Percentiles rank a stretch among this genome's conserved stretches.
Conservation (phyloP, 352 stramenopile species). For the Phytophthora melonis region DNA sequence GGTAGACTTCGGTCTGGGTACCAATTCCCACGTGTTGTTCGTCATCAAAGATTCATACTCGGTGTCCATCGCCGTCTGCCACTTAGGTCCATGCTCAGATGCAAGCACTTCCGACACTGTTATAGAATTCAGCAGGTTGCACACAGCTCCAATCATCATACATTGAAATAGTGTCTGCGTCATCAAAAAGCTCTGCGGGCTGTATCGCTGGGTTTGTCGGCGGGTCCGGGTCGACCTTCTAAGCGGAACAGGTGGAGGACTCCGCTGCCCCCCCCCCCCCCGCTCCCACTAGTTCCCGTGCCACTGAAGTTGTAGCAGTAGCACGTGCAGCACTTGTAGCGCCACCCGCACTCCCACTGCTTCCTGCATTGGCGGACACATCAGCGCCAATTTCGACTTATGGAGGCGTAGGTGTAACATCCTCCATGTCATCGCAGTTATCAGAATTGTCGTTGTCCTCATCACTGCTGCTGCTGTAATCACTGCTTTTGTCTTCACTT, state of each 20-base stretch:
- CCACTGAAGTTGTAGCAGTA: neutral
- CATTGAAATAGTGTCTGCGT: neutral
- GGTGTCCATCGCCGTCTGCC: neutral
- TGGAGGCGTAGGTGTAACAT: neutral
- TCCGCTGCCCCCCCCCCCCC: neutral
- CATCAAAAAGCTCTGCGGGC: neutral
- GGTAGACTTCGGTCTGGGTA: neutral
- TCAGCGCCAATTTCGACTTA: neutral
- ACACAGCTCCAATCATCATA: neutral
- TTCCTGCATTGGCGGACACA: neutral
- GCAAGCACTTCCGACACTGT: neutral
- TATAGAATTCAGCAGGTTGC: neutral
- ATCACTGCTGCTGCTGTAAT: neutral
- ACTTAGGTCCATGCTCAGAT: neutral
- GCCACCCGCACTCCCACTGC: neutral
- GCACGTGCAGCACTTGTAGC: neutral
- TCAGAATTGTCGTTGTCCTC: neutral
- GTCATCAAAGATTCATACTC: constrained; percentile 3
- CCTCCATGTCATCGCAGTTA: neutral
- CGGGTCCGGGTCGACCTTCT: neutral
- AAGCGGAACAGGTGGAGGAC: neutral
- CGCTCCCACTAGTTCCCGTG: neutral
- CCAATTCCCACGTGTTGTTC: constrained; percentile 3
- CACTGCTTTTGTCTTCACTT: neutral
- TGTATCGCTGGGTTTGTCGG: neutral